Evolutionary conservation across 768 basidiomycete species (phyloP), one percentile per base, ranked within the genome.

Genomic region (Krasilnikovozyma curviuscula): DNA sequence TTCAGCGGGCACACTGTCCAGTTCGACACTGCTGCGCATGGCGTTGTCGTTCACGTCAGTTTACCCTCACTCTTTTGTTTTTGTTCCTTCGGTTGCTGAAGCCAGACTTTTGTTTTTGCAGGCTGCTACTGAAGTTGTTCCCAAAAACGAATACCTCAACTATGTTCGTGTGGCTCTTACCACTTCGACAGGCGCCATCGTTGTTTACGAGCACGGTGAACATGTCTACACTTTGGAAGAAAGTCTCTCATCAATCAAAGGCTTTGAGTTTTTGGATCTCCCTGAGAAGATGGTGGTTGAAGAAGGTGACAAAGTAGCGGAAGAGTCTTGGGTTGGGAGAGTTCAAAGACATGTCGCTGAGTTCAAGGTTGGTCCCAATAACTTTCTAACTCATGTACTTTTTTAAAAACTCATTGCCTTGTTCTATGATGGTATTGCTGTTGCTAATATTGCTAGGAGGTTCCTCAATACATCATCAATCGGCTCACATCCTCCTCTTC

Each of bases 221-320:
- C 65, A 75, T 25, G 68, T 71, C 25, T 91, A 85, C 84, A 73
- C 72, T 0, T 71, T 86, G 40, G 86, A 91, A 59, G 88, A 95
- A 59, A 71, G 74, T 1, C 68, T 91, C 9, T 68, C 82, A 0
- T 68, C 73, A 2, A 70, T 83, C 41, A 70, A 55, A 21, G 70
- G 72, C 0, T 76, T 78, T 1, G 73, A 77, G 44, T 76, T 86
- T 48, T 73, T 86, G 19, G 82, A 85, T 55, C 70, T 91, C 14
- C 83, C 83, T 0, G 81, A 83, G 61, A 57, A 63, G 32, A 66
- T 70, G 52, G 57, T 65, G 12, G 63, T 63, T 44, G 61, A 61
- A n/a, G 55, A 63, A 7, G 38, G 54, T 25, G 53, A 50, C 24
- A 48, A 61, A 1, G 27, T 65, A 43, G 58, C 59, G n/a, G 59